Conservation (phyloP, 73 alveolate genomes). For the Tetrahymena thermophila region DNA sequence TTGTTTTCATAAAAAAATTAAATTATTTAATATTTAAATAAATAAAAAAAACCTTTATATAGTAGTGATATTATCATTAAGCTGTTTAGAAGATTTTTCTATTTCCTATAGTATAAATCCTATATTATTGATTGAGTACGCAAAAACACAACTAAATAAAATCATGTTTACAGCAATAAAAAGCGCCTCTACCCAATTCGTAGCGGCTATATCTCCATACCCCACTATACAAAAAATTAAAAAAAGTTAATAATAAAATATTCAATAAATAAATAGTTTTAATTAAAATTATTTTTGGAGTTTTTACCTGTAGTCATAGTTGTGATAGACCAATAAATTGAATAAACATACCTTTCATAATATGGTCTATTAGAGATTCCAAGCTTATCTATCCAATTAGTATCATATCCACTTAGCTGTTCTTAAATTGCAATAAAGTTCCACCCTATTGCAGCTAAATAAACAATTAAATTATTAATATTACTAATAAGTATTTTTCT, state of each 20-base stretch:
- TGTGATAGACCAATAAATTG: not conserved
- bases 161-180: constrained; percentile 67
- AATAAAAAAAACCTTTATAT: not conserved
- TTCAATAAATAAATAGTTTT: too few species aligned
- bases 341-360: not conserved
- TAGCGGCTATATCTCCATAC: constrained; percentile 81
- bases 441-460: not conserved
- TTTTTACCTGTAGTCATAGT: not conserved
- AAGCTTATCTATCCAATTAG: not conserved
- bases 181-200: constrained; percentile 48
- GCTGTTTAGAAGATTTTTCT: not conserved
- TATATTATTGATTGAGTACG: constrained; percentile 30
- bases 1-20: not conserved
- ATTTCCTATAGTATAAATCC: constrained; percentile 20
- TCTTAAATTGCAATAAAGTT: not conserved
- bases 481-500: not conserved
- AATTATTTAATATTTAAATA: not conserved
- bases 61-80: not conserved
- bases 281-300: too few species aligned
- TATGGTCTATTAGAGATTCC: not conserved
- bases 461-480: not conserved
- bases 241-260: too few species aligned
- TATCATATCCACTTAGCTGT: not conserved
- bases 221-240: too few species aligned
- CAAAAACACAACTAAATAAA: constrained; percentile 42